Base-by-base conservation (phyloP, 495 filamentous ascomycete genomes). In the Trypethelium eluteriae region DNA sequence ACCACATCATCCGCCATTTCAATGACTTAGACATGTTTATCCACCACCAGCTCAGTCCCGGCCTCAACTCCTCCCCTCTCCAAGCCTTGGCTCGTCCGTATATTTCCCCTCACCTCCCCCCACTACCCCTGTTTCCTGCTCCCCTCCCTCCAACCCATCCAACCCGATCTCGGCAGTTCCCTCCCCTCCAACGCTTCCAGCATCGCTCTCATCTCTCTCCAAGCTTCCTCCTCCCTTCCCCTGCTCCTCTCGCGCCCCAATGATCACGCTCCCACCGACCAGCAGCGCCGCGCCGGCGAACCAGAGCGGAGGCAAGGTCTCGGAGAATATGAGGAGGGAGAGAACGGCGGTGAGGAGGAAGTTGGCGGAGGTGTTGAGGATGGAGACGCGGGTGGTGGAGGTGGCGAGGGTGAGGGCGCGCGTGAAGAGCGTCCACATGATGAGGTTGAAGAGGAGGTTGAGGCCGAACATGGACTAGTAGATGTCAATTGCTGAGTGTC, bases 361-460 rank as follows among this genome's bases (percentile, higher is more conserved):
- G 79, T 98, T 98, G 12, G 90, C 81, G 35, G 89, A 89, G 3
- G 93, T 96, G 74, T 98, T 98, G 68, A 96, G 88, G 74, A 98
- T 89, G 41, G 87, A 89, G 53, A 96, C 94, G 70, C 93, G 92
- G 0, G 90, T 92, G 6, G 94, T 96, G 1, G 91, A 95, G 44
- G 88, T 81, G 1, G 88, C 89, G 38, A 87, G 85, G 0, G 92
- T 89, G 35, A 98, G 83, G 57, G 94, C 94, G n/a, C 86, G 83
- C 2, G 86, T 89, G 78, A 90, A 90, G 63, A 98, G 83, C 0
- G 89, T 85, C 93, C 93, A 98, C 93, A 97, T 98, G 76, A 95
- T 84, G 64, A 87, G 86, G 70, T 97, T 97, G 81, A 96, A 96
- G 47, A 87, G 74, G 44, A 97, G 82, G 74, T 97, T 97, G 18